phyloP scores from a whole-genome alignment of 495 filamentous ascomycete species.

The Penicillium diatomitis region DNA sequence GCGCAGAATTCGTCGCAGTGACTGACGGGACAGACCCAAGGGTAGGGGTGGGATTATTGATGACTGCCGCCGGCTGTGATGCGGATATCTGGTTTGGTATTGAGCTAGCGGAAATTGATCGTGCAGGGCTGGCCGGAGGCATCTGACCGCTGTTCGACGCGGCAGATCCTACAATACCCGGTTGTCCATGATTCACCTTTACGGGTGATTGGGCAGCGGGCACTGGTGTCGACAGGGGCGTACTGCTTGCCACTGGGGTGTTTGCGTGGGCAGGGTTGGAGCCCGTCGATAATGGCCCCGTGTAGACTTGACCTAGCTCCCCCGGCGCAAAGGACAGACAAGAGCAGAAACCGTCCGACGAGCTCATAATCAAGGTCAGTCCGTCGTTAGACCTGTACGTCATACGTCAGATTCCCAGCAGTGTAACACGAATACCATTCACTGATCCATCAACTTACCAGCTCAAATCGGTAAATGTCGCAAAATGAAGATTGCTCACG shows the following conservation, averaged over 20 bases:
- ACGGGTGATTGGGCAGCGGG: constrained; percentile 47
- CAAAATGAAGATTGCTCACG: constrained; percentile 93
- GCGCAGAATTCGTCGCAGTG: constrained; percentile 55
- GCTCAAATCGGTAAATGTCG: constrained; percentile 91
- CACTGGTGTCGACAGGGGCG: constrained; percentile 57
- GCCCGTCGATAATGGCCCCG: constrained; percentile 48
- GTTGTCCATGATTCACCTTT: constrained; percentile 38
- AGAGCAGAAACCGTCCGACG: constrained; percentile 96
- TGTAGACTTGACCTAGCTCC: constrained; percentile 83
- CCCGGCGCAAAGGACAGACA: constrained; percentile 73
- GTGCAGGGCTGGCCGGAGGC: constrained; percentile 63
- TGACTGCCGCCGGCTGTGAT: constrained; percentile 29
- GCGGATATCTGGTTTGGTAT: constrained; percentile 51
- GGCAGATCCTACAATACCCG: constrained; percentile 12
- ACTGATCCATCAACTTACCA: constrained; percentile 53
- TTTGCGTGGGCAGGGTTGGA: constrained; percentile 36
- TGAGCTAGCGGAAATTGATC: constrained; percentile 84
- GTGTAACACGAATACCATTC: not conserved
- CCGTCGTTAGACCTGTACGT: constrained; percentile 84
- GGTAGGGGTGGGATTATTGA: constrained; percentile 73
- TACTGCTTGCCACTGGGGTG: constrained; percentile 47
- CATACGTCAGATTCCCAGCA: constrained; percentile 5
- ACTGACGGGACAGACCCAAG: constrained; percentile 65
- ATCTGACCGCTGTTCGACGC: constrained; percentile 31
- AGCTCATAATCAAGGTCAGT: constrained; percentile 84